phyloP scores from a whole-genome alignment of 371 early-diverging fungal genomes.

The Mortierella sp. region DNA sequence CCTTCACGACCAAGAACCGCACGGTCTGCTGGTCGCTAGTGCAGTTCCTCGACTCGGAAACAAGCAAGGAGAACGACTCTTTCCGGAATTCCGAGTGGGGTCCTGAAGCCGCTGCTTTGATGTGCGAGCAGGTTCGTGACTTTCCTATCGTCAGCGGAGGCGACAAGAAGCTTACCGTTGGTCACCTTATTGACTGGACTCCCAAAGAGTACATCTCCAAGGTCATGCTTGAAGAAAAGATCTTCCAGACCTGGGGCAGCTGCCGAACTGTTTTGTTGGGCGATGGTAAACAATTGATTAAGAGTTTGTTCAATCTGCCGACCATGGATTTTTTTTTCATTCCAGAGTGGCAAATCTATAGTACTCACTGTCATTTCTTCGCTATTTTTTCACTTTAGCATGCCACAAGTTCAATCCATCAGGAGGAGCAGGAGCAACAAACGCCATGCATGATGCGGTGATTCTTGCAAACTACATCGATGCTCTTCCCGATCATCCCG shows the following conservation, averaged over 20 bases:
- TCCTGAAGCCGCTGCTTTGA: conserved; percentile 20
- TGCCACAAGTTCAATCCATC: conserved; percentile 29
- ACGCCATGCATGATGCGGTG: conserved; percentile 28
- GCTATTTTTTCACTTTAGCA: not conserved
- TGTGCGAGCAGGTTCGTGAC: conserved; percentile 23
- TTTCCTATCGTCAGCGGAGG: conserved; percentile 18
- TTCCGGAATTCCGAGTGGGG: conserved; percentile 37
- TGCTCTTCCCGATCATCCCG: conserved; percentile 1
- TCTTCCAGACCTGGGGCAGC: conserved; percentile 35
- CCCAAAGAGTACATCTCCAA: conserved; percentile 30
- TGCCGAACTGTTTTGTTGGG: conserved; percentile 34
- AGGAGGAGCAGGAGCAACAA: conserved; percentile 25
- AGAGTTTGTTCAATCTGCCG: no score
- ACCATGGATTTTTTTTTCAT: no score
- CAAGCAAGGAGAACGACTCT: conserved; percentile 11
- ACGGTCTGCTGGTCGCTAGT: conserved; percentile 28
- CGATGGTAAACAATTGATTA: conserved; percentile 14
- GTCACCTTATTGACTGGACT: conserved; percentile 26
- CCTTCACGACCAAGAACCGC: conserved; percentile 20
- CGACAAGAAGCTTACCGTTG: conserved; percentile 10
- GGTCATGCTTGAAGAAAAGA: conserved; percentile 38
- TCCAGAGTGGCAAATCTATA: no score
- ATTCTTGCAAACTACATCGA: conserved; percentile 20
- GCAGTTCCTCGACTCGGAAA: conserved; percentile 12
- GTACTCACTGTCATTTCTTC: not conserved